A percentile compares a stretch with the other conserved stretches of the same genome.
phyloP scores from a whole-genome alignment of 1,139 yeast species.

The Wickerhamomyces sp. region DNA sequence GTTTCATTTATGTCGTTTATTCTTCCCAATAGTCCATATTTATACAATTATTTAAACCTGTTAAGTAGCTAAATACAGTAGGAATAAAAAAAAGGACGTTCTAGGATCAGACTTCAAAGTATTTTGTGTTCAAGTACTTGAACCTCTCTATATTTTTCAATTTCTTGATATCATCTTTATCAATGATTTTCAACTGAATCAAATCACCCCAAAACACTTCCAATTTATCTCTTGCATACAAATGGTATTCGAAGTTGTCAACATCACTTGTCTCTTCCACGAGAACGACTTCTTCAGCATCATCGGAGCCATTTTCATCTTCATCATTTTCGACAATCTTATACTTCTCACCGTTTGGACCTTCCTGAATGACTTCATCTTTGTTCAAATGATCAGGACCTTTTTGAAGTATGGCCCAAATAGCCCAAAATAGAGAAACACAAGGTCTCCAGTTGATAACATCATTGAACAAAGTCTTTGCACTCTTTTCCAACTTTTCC shows the following conservation, averaged over 20 bases:
- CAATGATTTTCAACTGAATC: conserved; percentile 52
- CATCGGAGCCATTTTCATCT: conserved; percentile 14
- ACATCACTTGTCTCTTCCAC: conserved; percentile 36
- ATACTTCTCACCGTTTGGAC: conserved; percentile 43
- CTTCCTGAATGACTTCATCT: conserved; percentile 25
- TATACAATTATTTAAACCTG: too few species aligned
- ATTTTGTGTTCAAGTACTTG: conserved; percentile 21
- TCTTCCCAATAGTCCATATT: too few species aligned
- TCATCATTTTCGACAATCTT: conserved; percentile 24
- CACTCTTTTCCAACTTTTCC: conserved; percentile 44
- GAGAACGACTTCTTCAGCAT: conserved; percentile 21
- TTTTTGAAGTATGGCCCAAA: conserved; percentile 88
- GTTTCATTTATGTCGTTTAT: too few species aligned
- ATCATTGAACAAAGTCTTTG: conserved; percentile 56
- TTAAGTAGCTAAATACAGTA: too few species aligned
- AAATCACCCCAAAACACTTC: conserved; percentile 73
- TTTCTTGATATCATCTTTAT: conserved; percentile 24
- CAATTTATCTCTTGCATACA: conserved; percentile 71
- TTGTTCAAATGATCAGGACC: conserved; percentile 32
- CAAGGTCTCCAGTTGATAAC: conserved; percentile 76
- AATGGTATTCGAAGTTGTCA: conserved; percentile 76
- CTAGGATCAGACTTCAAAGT: conserved; percentile 10
- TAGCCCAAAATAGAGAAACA: conserved; percentile 75
- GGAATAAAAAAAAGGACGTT: too few species aligned
- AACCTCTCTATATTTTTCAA: conserved; percentile 9